Evolutionary conservation across 148 eudicot species (phyloP), one percentile per base, ranked within the genome.

Genomic region (Silene conica): DNA sequence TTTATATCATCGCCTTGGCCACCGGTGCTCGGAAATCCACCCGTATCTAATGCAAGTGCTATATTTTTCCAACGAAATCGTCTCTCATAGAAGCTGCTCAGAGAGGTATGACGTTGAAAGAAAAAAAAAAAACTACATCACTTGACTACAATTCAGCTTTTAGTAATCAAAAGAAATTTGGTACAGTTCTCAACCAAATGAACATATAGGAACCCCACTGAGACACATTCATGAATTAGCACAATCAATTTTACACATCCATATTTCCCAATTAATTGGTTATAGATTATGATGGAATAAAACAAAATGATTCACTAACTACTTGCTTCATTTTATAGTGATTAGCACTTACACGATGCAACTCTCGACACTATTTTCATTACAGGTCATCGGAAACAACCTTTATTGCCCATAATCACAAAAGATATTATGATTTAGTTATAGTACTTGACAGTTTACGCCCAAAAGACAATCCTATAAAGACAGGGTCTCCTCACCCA

Each of bases 31-130:
- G 97, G 78, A 48, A 87, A 64, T 79, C 91, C 88, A 60, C 91
- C 92, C 0, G 92, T 89, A 84, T 91, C 86, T 60, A 94, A 80
- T 38, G 97, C 93, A 71, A 89, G 84, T 56, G 87, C 74, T 78
- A 86, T 72, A n/a, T n/a, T n/a, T 82, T 79, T 83, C 92, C 87
- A 79, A 62, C 77, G 71, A 13, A 61, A 80, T 43, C 80, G 84
- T 78, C 86, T 82, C 45, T 46, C 61, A 19, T 31, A 48, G 54
- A 80, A 68, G 38, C 87, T 89, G 88, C 80, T 78, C 64, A 74
- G 60, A n/a, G 64, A 28, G 45, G 57, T 6, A 58, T 45, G n/a
- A 64, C 18, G 15, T 52, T 15, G 15, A 28, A 56, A 18, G 10
- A 22, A 15, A 34, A 52, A 15, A 34, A 52, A 26, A 26, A 26